These are phyloP conservation scores for Fusarium xyrophilum DNA, from an alignment of 2,329 filamentous ascomycete genomes.

Conservation along the genomic window DNA sequence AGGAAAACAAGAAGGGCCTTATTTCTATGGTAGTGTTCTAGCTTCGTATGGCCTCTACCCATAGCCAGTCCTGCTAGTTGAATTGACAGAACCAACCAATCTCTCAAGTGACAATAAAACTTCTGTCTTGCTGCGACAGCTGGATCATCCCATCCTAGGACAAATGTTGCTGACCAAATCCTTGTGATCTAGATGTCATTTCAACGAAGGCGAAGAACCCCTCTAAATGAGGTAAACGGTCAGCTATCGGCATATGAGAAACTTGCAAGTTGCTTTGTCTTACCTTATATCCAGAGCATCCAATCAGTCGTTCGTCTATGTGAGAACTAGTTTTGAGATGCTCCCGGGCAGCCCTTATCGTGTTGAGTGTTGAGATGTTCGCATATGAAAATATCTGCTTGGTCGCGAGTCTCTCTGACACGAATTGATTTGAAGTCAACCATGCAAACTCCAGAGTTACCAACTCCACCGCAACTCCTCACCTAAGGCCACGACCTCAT, in stretches of 20 bases:
- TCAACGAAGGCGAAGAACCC: not conserved
- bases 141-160: not conserved
- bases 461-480: not conserved
- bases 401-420: not conserved
- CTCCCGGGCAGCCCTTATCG: not conserved
- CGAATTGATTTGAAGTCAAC: not conserved
- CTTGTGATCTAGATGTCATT: not conserved
- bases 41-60: not conserved
- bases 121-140: not conserved
- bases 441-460: not conserved
- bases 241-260: not conserved
- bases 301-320: not conserved
- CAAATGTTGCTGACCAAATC: not conserved
- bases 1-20: not conserved
- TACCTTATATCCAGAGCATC: not conserved
- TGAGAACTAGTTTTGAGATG: not conserved
- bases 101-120: not conserved
- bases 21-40: not conserved
- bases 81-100: not conserved
- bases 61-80: not conserved
- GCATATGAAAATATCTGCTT: not conserved
- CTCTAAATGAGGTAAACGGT: not conserved
- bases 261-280: not conserved
- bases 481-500: constrained; percentile 13
- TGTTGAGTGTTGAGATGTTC: not conserved